Conservation (phyloP, 2,329 filamentous ascomycete species). For the Elsinoe arachidis region DNA sequence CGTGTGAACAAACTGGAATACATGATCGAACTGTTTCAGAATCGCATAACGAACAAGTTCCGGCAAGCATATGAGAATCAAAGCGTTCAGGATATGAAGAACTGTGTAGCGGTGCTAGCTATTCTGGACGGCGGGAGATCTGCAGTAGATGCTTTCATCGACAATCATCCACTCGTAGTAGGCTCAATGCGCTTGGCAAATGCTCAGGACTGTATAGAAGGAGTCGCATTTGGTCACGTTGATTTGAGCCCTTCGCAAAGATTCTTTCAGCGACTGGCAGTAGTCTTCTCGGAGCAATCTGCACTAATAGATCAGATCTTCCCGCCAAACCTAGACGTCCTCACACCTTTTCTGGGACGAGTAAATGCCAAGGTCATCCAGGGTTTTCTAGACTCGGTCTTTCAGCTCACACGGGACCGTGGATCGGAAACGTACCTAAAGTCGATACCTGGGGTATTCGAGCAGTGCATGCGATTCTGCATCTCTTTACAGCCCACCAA, state of each 20-base stretch:
- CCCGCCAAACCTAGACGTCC: slow-evolving; percentile 58
- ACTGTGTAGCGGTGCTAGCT: slow-evolving; percentile 79
- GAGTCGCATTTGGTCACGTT: slow-evolving; percentile 55
- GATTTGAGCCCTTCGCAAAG: slow-evolving; percentile 69
- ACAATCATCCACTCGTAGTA: slow-evolving; percentile 76
- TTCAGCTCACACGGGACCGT: slow-evolving; percentile 76
- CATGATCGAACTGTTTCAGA: slow-evolving; percentile 80
- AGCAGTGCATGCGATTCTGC: slow-evolving; percentile 72
- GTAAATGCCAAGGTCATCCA: slow-evolving; percentile 72
- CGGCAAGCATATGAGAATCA: slow-evolving; percentile 82
- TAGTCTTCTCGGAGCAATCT: slow-evolving; percentile 74
- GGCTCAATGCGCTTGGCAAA: slow-evolving; percentile 63
- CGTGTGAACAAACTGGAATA: slow-evolving; percentile 63
- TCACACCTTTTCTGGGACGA: slow-evolving; percentile 72
- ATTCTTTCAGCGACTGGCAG: slow-evolving; percentile 69
- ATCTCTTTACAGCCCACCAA: slow-evolving; percentile 60
- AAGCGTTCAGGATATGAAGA: slow-evolving; percentile 81
- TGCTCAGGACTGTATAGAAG: slow-evolving; percentile 72
- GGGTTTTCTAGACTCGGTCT: slow-evolving; percentile 75
- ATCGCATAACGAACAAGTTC: slow-evolving; percentile 82
- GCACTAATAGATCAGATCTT: slow-evolving; percentile 76
- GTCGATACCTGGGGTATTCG: slow-evolving; percentile 78
- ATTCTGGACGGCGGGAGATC: slow-evolving; percentile 71
- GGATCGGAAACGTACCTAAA: slow-evolving; percentile 72
- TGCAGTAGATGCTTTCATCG: slow-evolving; percentile 71